A percentile compares a stretch with the other conserved stretches of the same genome.
phyloP scores from a whole-genome alignment of 768 basidiomycete genomes.

The Hericium coralloides region DNA sequence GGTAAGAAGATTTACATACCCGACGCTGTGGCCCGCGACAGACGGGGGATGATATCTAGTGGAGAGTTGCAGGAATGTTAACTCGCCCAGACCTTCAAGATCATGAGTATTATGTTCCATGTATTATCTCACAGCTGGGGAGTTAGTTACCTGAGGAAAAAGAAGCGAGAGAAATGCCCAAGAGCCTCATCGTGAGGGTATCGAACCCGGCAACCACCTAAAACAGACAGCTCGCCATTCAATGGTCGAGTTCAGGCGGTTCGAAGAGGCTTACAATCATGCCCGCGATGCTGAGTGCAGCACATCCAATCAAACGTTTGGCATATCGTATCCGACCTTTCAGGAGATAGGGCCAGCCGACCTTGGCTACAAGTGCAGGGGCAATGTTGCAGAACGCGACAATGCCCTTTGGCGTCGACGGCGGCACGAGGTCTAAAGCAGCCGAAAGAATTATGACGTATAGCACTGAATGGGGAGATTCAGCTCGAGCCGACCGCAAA shows the following conservation, averaged over 20 bases:
- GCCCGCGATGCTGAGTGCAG: slow-evolving; percentile 63
- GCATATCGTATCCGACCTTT: slow-evolving; percentile 81
- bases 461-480: slow-evolving; percentile 43
- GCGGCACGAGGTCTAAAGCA: slow-evolving; percentile 88
- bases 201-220: slow-evolving; percentile 13
- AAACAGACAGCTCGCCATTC: not conserved
- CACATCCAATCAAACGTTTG: slow-evolving; percentile 67
- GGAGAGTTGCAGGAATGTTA: slow-evolving; percentile 92
- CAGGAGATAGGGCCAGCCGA: slow-evolving; percentile 88
- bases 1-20: slow-evolving; percentile 31
- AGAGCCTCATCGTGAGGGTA: slow-evolving; percentile 6
- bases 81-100: slow-evolving; percentile 72
- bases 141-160: slow-evolving; percentile 3
- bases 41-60: slow-evolving; percentile 65
- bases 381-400: slow-evolving; percentile 94
- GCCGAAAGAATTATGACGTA: slow-evolving; percentile 97
- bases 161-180: slow-evolving; percentile 12
- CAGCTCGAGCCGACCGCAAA: not conserved
- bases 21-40: slow-evolving; percentile 72
- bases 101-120: not conserved
- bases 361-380: slow-evolving; percentile 78
- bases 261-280: slow-evolving; percentile 60
- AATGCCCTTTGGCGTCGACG: slow-evolving; percentile 88
- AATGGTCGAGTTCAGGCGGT: no score
- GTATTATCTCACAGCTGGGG: not conserved